Evolutionary conservation across 495 filamentous ascomycete species (phyloP).

Genomic region (Annulohypoxylon bovei): DNA sequence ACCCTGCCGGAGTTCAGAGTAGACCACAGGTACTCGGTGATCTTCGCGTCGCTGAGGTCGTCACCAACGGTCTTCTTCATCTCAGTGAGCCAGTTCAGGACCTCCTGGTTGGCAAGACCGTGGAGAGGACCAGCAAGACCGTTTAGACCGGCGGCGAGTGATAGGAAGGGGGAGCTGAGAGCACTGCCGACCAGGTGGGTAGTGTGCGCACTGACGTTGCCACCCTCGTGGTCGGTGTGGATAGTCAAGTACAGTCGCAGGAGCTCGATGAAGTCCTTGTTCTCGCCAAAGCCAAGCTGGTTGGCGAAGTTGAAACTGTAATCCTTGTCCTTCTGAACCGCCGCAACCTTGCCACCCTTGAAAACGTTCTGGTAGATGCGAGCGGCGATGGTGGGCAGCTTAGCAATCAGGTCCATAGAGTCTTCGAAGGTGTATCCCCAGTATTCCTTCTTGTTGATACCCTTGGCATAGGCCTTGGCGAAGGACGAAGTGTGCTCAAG

Average conservation of each 20-base stretch:
- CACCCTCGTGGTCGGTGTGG: slow-evolving; percentile 99
- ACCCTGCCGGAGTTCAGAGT: slow-evolving; percentile 95
- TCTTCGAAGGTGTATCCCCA: slow-evolving; percentile 99
- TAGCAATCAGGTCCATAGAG: slow-evolving; percentile 99
- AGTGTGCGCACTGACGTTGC: slow-evolving; percentile 97
- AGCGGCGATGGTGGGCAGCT: slow-evolving; percentile 96
- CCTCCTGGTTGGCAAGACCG: slow-evolving; percentile 99
- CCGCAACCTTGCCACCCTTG: slow-evolving; percentile 97
- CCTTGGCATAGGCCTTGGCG: slow-evolving; percentile 97
- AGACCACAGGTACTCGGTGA: slow-evolving; percentile 97
- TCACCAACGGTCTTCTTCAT: slow-evolving; percentile 97
- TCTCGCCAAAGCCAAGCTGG: slow-evolving; percentile 94
- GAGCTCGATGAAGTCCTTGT: slow-evolving; percentile 97
- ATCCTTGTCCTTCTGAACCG: slow-evolving; percentile 97
- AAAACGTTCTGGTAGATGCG: slow-evolving; percentile 99
- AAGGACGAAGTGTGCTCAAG: slow-evolving; percentile 98
- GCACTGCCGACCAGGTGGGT: slow-evolving; percentile 97
- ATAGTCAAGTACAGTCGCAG: slow-evolving; percentile 99
- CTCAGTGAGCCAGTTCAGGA: slow-evolving; percentile 97
- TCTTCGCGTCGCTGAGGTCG: slow-evolving; percentile 92
- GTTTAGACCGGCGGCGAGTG: slow-evolving; percentile 93
- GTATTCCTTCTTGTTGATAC: slow-evolving; percentile 98
- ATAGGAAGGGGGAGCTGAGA: slow-evolving; percentile 96
- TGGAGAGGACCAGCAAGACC: slow-evolving; percentile 97
- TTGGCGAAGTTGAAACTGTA: slow-evolving; percentile 98